Percentiles rank a stretch among this genome's conserved stretches.
Conservation (phyloP, 148 eudicot genomes). For the Camellia sinensis region DNA sequence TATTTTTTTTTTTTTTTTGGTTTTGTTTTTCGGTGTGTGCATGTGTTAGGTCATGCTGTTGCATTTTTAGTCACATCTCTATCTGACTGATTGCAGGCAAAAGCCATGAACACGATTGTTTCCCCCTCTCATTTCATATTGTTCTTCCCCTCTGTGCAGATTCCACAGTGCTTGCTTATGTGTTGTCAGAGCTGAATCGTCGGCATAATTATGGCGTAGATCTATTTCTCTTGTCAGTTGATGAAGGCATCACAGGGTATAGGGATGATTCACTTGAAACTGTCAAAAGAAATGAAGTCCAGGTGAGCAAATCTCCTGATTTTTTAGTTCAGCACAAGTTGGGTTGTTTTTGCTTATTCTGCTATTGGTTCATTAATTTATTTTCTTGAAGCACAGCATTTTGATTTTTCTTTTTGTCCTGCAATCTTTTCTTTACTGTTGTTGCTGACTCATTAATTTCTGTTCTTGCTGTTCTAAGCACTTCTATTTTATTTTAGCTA, state of each 20-base stretch:
- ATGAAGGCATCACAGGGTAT: slow-evolving; percentile 98
- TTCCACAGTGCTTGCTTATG: slow-evolving; percentile 98
- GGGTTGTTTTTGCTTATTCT: background rate
- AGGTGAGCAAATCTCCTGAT: slow-evolving; percentile 38
- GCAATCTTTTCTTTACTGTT: background rate
- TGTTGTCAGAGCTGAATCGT: slow-evolving; percentile 82
- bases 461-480: background rate
- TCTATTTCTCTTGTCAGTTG: slow-evolving; percentile 84
- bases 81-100: background rate
- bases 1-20: background rate
- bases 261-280: slow-evolving; percentile 98
- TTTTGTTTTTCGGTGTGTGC: background rate
- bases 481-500: too few species aligned
- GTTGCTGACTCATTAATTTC: too few species aligned
- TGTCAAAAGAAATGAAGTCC: slow-evolving; percentile 93
- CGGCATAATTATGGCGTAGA: slow-evolving; percentile 85
- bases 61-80: background rate
- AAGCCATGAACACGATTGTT: background rate
- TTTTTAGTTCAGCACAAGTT: background rate
- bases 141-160: slow-evolving; percentile 42
- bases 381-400: slow-evolving; percentile 3
- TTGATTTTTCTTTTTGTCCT: slow-evolving; percentile 10
- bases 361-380: background rate
- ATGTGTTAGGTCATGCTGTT: background rate
- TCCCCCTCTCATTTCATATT: background rate